Base-by-base conservation (phyloP, 345 rosid species). In the Syzygium jambos region DNA sequence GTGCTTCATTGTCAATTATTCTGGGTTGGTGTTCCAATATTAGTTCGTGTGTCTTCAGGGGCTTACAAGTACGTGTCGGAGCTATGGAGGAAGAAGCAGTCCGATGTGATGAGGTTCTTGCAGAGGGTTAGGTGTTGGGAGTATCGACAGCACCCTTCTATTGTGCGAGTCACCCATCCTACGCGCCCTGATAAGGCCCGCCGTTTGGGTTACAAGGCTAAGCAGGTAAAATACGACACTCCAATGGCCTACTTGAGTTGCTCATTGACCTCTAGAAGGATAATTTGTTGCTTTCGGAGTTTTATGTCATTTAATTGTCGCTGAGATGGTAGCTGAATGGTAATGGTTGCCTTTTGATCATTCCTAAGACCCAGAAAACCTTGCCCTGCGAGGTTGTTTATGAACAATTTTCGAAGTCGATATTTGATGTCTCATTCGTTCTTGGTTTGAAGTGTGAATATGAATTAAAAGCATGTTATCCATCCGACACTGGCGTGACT, bases 111-210 rank as follows among this genome's bases (percentile, higher is more conserved):
- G 99, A 93, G 99, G 90, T 96, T 98, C 85, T 73, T 98, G 89
- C 99, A 94, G 95, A 95, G 99, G 93, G 98, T 97, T 14, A 95
- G 99, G 94, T 97, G 99, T 84, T 97, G 99, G 99, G 99, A 98
- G 90, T 98, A 98, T 88, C 92, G 99, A 2, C 99, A 98, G 88
- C 98, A 95, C 85, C 98, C 99, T 51, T 95, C 99, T 1, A 98
- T 98, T 87, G 99, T 96, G 12, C 94, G 99, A 84, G 95, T 98
- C 85, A 96, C 93, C 61, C 94, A 90, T 65, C 96, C 99, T 41
- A 96, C 99, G 41, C 98, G 99, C 88, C 99, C 99, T 53, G 99
- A 98, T 87, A 98, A 94, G 94, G 99, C 99, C 85, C 97, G 99
- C 56, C 94, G 97, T 88, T 34, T 98, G 89, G 99, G 99, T 27